Evolutionary conservation across 1,139 yeast genomes (phyloP).

Genomic region (Scheffersomyces parashehatae): DNA sequence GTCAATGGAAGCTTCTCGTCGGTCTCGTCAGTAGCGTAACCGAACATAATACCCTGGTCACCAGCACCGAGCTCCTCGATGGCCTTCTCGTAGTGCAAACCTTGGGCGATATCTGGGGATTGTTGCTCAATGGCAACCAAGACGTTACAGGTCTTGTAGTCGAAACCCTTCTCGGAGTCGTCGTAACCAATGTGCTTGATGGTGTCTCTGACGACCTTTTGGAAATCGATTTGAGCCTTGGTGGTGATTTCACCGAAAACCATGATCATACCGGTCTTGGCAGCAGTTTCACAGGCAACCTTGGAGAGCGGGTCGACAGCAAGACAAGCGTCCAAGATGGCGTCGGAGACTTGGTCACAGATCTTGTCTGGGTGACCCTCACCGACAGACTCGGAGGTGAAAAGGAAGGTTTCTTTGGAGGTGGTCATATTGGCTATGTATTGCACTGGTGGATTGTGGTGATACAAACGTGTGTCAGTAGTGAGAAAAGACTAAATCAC

Average conservation of each 20-base stretch:
- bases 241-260: slow-evolving; percentile 99
- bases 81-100: slow-evolving; percentile 95
- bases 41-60: slow-evolving; percentile 99
- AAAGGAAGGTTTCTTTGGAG: slow-evolving; percentile 57
- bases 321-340: slow-evolving; percentile 96
- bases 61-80: slow-evolving; percentile 99
- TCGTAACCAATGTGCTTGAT: slow-evolving; percentile 98
- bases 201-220: slow-evolving; percentile 96
- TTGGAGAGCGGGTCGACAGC: slow-evolving; percentile 95
- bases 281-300: slow-evolving; percentile 99
- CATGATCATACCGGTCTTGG: slow-evolving; percentile 99
- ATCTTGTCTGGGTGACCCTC: slow-evolving; percentile 99
- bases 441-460: no score
- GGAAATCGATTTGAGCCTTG: slow-evolving; percentile 92
- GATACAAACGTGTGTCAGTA: no score
- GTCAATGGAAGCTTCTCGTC: slow-evolving; percentile 97
- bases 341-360: slow-evolving; percentile 99
- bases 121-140: slow-evolving; percentile 99
- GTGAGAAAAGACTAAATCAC: no score
- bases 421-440: background rate
- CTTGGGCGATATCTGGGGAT: slow-evolving; percentile 99
- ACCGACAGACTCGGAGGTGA: slow-evolving; percentile 97
- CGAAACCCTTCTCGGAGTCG: slow-evolving; percentile 93
- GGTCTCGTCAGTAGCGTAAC: slow-evolving; percentile 99
- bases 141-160: slow-evolving; percentile 98